Evolutionary conservation across 2,329 filamentous ascomycete genomes (phyloP).

Genomic region (Sporothrix schenckii): DNA sequence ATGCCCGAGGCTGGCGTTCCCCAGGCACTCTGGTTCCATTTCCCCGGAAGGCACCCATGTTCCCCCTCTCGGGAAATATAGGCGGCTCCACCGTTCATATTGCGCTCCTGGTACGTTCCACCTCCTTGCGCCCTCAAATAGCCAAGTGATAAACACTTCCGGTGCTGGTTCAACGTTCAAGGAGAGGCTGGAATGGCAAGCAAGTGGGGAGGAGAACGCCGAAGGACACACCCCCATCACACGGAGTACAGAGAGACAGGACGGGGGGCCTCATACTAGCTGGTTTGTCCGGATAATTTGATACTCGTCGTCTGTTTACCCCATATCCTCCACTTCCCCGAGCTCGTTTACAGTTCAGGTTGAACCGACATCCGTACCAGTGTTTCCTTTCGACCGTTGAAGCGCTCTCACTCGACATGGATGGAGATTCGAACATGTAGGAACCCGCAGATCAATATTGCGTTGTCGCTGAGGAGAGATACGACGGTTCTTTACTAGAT

Average conservation of each 20-base stretch:
- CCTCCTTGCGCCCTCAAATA: not conserved
- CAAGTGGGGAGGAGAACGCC: too few species aligned
- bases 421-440: not conserved
- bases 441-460: constrained; percentile 1
- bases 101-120: not conserved
- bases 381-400: not conserved
- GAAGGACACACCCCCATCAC: too few species aligned
- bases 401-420: not conserved
- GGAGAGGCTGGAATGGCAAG: too few species aligned
- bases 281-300: too few species aligned
- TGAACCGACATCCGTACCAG: not conserved
- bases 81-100: not conserved
- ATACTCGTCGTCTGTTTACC: too few species aligned
- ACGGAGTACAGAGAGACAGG: too few species aligned
- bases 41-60: constrained; percentile 3
- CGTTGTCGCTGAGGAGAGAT: not conserved
- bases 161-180: too few species aligned
- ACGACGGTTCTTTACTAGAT: not conserved
- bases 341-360: too few species aligned
- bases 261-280: too few species aligned
- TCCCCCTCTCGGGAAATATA: not conserved
- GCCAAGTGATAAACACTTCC: too few species aligned
- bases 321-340: too few species aligned
- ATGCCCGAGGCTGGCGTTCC: too few species aligned
- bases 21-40: constrained; percentile 5